Evolutionary conservation across 225 moss, liverwort and hornwort genomes (phyloP).

Genomic region (Polytrichum commune): DNA sequence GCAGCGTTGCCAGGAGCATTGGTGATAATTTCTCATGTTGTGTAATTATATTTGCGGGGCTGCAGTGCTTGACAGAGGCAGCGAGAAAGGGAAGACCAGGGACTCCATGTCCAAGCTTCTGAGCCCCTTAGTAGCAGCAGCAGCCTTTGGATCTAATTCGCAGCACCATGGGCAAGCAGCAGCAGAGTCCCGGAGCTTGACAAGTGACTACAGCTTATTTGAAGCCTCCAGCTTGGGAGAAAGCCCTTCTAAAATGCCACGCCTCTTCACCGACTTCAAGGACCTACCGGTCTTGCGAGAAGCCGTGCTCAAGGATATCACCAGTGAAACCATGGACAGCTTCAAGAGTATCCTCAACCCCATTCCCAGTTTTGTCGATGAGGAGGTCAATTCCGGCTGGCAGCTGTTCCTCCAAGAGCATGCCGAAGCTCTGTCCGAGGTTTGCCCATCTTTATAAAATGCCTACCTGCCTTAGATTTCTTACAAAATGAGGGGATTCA

Average conservation of each 20-base stretch:
- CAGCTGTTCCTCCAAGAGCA: conserved; percentile 48
- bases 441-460: too few species aligned
- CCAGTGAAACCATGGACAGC: conserved; percentile 22
- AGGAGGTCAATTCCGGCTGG: conserved; percentile 59
- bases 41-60: conserved; percentile 21
- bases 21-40: conserved; percentile 26
- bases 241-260: conserved; percentile 35
- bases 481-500: too few species aligned
- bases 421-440: conserved; percentile 13
- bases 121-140: conserved; percentile 34
- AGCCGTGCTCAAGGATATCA: conserved; percentile 38
- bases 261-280: conserved; percentile 36
- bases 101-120: conserved; percentile 34
- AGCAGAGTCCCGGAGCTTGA: conserved; percentile 39
- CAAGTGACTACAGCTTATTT: conserved; percentile 29
- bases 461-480: too few species aligned
- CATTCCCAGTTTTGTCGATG: conserved; percentile 28
- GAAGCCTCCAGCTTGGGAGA: conserved; percentile 31
- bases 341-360: conserved; percentile 32
- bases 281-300: conserved; percentile 44
- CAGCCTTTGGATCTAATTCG: conserved; percentile 1
- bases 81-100: conserved; percentile 41
- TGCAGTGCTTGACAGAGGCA: conserved; percentile 60
- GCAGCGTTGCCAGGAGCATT: neutral
- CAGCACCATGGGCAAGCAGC: conserved; percentile 21